Base-by-base conservation (phyloP, 805 yeast species). In the Zygosaccharomyces rouxii region DNA sequence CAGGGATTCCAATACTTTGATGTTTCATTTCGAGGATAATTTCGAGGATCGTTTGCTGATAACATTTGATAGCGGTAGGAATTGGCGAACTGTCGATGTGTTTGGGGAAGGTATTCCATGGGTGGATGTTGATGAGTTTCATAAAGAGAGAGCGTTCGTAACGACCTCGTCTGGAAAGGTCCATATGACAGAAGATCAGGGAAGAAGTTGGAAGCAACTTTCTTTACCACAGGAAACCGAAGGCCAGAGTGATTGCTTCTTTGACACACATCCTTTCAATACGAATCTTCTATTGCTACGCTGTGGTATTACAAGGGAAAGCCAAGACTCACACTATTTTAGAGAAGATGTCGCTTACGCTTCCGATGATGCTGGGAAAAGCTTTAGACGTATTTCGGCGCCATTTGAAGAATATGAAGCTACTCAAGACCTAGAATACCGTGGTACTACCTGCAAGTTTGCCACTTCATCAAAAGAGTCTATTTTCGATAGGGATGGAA, bases 51-150 rank as follows among this genome's bases (percentile, higher is more conserved):
- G n/a, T n/a, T n/a, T n/a, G 28, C 22, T 14, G 2, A 35, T 35
- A 35, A n/a, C 39, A 13, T 35, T 35, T 18, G 75, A 82, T 58
- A 74, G 78, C 57, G 89, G 88, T 7, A 64, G 49, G 9, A 55
- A 64, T 0, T 83, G 84, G 83, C 44, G 50, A 19, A 4, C 10
- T 1, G 44, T 59, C 5, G 30, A 47, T 7, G 52, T 35, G 2
- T 37, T 55, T 10, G 38, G 51, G 4, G 54, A 42, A 0, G 29
- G 46, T 1, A 38, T 52, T 5, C 16, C 9, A 3, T 30, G 33
- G 14, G 33, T 56, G 5, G 14, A 7, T 5, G 28, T 56, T 1
- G 67, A 62, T 42, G 22, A 26, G 3, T 44, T 42, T 29, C 46
- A 53, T 31, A 44, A 49, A 3, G 49, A 48, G 9, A 62, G 66